Evolutionary conservation across 352 stramenopile genomes (phyloP).

Genomic region (Phytophthora parvispora): DNA sequence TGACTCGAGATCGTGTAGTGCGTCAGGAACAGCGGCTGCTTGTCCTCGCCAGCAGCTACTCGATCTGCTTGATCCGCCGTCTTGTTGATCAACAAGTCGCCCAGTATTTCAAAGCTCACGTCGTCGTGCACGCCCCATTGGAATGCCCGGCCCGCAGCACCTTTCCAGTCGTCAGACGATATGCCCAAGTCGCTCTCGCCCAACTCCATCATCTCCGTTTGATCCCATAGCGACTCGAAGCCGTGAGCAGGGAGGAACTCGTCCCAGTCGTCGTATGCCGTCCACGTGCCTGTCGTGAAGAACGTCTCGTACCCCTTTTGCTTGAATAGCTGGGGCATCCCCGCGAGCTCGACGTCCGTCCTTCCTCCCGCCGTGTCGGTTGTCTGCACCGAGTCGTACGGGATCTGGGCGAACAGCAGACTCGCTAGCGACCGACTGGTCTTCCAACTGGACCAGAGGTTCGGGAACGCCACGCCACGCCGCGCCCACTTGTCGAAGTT

Average conservation of each 20-base stretch:
- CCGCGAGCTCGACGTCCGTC: constrained; percentile 30
- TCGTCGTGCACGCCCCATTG: constrained; percentile 64
- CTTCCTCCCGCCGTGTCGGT: constrained; percentile 43
- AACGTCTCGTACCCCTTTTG: constrained; percentile 56
- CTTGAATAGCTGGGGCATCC: constrained; percentile 61
- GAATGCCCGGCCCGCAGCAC: constrained; percentile 13
- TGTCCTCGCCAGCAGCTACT: constrained; percentile 13
- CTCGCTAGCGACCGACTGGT: constrained; percentile 69
- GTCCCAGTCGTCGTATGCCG: constrained; percentile 57
- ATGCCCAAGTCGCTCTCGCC: constrained; percentile 49
- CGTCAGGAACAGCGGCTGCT: constrained; percentile 55
- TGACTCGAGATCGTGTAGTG: constrained; percentile 72
- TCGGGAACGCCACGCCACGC: constrained; percentile 51
- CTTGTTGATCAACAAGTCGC: constrained; percentile 55
- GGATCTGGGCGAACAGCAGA: constrained; percentile 59
- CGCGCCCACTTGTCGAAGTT: constrained; percentile 55
- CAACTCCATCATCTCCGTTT: constrained; percentile 37
- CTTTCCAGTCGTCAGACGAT: constrained; percentile 40
- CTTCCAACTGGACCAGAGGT: constrained; percentile 64
- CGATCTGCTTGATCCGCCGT: constrained; percentile 34
- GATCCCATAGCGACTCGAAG: constrained; percentile 37
- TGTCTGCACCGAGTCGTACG: constrained; percentile 45
- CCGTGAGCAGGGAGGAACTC: constrained; percentile 54
- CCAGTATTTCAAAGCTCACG: constrained; percentile 50
- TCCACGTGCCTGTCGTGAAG: constrained; percentile 53